These are phyloP conservation scores for Alloteropsis semialata DNA, from an alignment of 176 grass and related monocot genomes.

Conservation along the genomic window DNA sequence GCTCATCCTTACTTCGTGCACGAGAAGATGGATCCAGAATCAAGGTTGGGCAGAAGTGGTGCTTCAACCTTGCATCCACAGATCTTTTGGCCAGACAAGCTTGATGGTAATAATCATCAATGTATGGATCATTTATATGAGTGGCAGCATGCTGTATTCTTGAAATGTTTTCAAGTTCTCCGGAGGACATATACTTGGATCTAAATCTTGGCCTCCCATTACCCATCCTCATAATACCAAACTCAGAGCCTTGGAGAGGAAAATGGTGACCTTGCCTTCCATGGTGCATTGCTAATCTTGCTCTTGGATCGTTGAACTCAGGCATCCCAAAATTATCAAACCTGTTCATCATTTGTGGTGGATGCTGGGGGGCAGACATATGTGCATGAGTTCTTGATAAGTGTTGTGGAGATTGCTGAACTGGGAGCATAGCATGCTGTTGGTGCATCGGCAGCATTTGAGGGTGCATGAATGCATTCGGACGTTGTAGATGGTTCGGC, in stretches of 20 bases:
- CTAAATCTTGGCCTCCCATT: constrained; percentile 53
- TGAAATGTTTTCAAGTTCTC: constrained; percentile 75
- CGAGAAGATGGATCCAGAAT: constrained; percentile 55
- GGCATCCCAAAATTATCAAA: constrained; percentile 45
- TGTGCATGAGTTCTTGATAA: constrained; percentile 38
- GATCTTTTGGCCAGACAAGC: constrained; percentile 76
- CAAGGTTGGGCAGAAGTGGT: constrained; percentile 68
- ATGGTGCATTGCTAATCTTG: constrained; percentile 35
- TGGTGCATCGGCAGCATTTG: constrained; percentile 25
- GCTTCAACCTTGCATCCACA: constrained; percentile 45
- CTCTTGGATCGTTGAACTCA: constrained; percentile 57
- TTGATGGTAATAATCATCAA: constrained; percentile 91
- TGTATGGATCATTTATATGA: constrained; percentile 74
- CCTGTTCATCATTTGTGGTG: constrained; percentile 58
- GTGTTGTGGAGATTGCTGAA: constrained; percentile 43
- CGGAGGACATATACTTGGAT: constrained; percentile 69
- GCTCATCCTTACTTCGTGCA: constrained; percentile 60
- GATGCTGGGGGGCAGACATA: constrained; percentile 34
- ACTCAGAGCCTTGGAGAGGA: constrained; percentile 46
- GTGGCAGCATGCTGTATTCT: constrained; percentile 79
- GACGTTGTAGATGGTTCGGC: constrained; percentile 35
- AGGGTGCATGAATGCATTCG: constrained; percentile 32
- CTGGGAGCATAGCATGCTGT: constrained; percentile 45
- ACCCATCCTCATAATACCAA: constrained; percentile 45
- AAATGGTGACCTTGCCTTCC: constrained; percentile 37